Evolutionary conservation across 805 yeast genomes (phyloP).

Genomic region (Saturnispora sanitii): DNA sequence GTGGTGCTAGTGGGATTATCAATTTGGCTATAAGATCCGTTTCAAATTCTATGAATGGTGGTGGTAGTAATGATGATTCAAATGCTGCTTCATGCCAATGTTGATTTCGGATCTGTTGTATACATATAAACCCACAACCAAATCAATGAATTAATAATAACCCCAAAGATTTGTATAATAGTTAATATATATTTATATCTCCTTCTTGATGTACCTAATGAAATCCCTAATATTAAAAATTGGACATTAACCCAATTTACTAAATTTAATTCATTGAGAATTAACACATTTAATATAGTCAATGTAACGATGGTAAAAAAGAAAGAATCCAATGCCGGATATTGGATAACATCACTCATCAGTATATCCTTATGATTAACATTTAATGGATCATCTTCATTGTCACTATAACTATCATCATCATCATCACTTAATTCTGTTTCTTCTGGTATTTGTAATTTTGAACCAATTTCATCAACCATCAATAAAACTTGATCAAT

Average conservation of each 20-base stretch:
- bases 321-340: conserved; percentile 2
- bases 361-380: conserved; percentile 2
- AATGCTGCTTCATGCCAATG: conserved; percentile 16
- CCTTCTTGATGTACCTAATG: conserved; percentile 2
- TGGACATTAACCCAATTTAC: conserved; percentile 4
- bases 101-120: conserved; percentile 8
- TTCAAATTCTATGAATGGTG: not conserved
- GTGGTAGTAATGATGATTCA: conserved; percentile 4
- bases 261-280: conserved; percentile 1
- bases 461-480: conserved; percentile 14
- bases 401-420: conserved; percentile 2
- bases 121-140: not conserved
- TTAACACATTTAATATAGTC: not conserved
- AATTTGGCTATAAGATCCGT: conserved; percentile 16
- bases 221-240: conserved; percentile 8
- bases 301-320: not conserved
- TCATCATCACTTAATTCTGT: not conserved
- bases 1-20: conserved; percentile 13
- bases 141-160: not conserved
- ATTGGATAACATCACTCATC: not conserved
- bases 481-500: conserved; percentile 31
- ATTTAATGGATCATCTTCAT: conserved; percentile 1
- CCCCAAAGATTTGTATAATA: conserved; percentile 1
- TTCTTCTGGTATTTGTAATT: conserved; percentile 2
- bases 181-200: not conserved